Evolutionary conservation across 495 filamentous ascomycete genomes (phyloP).

Genomic region (Rostrohypoxylon terebratum): DNA sequence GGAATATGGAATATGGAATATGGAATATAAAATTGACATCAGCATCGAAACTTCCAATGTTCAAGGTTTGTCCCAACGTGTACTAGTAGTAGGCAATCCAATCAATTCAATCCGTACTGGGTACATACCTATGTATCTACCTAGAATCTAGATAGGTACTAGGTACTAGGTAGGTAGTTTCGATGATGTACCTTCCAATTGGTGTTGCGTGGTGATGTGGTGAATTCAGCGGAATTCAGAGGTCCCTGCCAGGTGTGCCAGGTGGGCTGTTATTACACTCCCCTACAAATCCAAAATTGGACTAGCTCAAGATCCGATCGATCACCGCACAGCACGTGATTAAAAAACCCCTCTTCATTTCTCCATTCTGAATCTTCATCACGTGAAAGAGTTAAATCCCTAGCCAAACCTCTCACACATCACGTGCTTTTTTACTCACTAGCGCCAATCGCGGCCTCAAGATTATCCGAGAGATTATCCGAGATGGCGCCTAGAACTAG

Average conservation of each 20-base stretch:
- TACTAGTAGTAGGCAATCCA: too few relatives aligned
- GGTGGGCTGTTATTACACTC: too few relatives aligned
- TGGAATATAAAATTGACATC: too few relatives aligned
- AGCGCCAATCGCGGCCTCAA: background rate
- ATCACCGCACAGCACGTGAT: background rate
- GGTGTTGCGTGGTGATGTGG: background rate
- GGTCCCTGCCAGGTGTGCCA: too few relatives aligned
- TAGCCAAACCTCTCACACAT: background rate
- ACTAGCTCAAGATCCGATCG: too few relatives aligned
- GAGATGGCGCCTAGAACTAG: background rate
- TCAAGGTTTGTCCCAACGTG: too few relatives aligned
- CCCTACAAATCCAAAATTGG: too few relatives aligned
- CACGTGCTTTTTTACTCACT: background rate
- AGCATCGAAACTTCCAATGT: too few relatives aligned
- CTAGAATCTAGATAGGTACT: background rate
- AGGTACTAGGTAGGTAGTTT: background rate
- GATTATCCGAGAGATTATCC: conserved; percentile 8
- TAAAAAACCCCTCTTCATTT: background rate
- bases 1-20: too few relatives aligned
- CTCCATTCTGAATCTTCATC: background rate
- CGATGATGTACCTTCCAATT: background rate
- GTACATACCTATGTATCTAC: background rate
- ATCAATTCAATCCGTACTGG: too few relatives aligned
- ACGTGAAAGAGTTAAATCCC: conserved; percentile 2
- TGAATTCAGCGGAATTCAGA: too few relatives aligned